Evolutionary conservation across 208 protist genomes (phyloP).

Genomic region (Wallacemonas sp.): DNA sequence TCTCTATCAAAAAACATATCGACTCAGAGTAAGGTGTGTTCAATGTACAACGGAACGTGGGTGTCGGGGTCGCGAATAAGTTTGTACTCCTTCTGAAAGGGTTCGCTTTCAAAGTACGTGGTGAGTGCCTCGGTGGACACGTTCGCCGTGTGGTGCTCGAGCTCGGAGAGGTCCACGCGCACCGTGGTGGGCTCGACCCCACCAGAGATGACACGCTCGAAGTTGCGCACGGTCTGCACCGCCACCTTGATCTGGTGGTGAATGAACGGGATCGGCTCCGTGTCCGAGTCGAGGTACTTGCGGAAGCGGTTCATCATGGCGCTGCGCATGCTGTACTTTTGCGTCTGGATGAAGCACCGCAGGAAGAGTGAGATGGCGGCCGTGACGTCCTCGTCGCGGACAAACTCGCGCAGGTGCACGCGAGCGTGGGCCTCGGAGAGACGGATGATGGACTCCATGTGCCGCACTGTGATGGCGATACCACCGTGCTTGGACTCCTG

Average conservation of each 20-base stretch:
- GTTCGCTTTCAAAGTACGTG: conserved; percentile 80
- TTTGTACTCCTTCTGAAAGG: conserved; percentile 78
- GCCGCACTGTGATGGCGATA: conserved; percentile 97
- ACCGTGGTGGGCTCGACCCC: conserved; percentile 80
- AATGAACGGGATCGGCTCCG: conserved; percentile 85
- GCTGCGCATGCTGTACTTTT: conserved; percentile 91
- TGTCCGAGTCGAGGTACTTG: conserved; percentile 87
- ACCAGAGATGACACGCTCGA: conserved; percentile 83
- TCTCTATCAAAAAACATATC: too few species aligned
- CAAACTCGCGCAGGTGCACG: conserved; percentile 97
- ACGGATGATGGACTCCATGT: conserved; percentile 99
- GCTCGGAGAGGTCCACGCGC: conserved; percentile 73
- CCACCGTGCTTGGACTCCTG: conserved; percentile 94
- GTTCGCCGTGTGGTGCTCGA: conserved; percentile 81
- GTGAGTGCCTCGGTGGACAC: conserved; percentile 82
- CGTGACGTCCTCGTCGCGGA: conserved; percentile 97
- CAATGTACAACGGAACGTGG: conserved; percentile 73
- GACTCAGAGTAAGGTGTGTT: conserved; percentile 63
- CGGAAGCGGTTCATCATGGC: conserved; percentile 87
- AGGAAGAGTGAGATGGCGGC: conserved; percentile 98
- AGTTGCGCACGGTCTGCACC: conserved; percentile 75
- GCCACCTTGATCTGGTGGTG: conserved; percentile 86
- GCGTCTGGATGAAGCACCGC: conserved; percentile 97
- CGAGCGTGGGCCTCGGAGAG: conserved; percentile 98
- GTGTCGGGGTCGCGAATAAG: conserved; percentile 84